These are phyloP conservation scores for Brassica juncea DNA, from an alignment of 345 rosid genomes.

Conservation along the genomic window DNA sequence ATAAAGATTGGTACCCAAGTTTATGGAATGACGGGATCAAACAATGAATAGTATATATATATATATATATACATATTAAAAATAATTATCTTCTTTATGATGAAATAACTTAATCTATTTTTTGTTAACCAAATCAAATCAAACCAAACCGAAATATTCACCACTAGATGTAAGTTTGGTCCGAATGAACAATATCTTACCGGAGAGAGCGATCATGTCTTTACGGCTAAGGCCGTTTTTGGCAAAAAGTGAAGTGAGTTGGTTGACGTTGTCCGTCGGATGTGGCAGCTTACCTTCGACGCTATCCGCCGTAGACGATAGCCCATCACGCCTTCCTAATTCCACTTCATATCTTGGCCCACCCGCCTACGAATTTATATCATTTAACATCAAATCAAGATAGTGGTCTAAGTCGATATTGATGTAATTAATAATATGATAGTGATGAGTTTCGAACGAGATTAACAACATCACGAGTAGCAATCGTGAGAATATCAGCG, in stretches of 20 bases:
- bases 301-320: slow-evolving; percentile 38
- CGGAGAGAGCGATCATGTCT: slow-evolving; percentile 47
- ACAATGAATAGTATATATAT: background rate
- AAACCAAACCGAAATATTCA: background rate
- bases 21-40: background rate
- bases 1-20: too few relatives aligned
- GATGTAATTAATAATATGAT: background rate
- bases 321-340: slow-evolving; percentile 40
- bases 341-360: slow-evolving; percentile 45
- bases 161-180: background rate
- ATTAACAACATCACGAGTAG: slow-evolving; percentile 45
- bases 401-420: background rate
- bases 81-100: background rate
- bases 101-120: background rate
- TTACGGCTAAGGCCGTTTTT: slow-evolving; percentile 38
- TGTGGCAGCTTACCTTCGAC: slow-evolving; percentile 41
- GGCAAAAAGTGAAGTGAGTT: slow-evolving; percentile 37
- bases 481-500: slow-evolving; percentile 43
- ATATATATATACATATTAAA: background rate
- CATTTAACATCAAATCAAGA: background rate
- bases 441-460: slow-evolving; percentile 31
- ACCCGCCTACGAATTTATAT: slow-evolving; percentile 36
- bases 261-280: slow-evolving; percentile 22
- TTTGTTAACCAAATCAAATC: background rate
- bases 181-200: slow-evolving; percentile 19